phyloP scores from a whole-genome alignment of 1,284 basidiomycete species.

The Cryptococcus sp. region DNA sequence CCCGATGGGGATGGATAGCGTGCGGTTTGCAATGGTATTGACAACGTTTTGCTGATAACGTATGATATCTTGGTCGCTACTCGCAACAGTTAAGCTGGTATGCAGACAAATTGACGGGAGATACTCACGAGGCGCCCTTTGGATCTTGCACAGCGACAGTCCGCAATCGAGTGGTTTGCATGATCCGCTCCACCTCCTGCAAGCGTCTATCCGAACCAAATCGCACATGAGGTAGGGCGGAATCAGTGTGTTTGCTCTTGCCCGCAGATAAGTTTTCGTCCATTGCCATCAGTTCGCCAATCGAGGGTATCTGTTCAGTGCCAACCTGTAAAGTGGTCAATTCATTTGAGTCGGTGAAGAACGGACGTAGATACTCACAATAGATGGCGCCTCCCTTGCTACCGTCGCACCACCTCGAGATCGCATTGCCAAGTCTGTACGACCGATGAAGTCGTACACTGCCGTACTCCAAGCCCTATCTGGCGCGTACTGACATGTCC shows the following conservation, averaged over 20 bases:
- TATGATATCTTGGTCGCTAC: constrained; percentile 38
- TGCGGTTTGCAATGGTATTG: constrained; percentile 75
- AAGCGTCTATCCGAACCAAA: constrained; percentile 82
- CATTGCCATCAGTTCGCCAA: constrained; percentile 22
- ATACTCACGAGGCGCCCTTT: constrained; percentile 67
- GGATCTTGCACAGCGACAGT: constrained; percentile 68
- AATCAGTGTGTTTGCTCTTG: constrained; percentile 12
- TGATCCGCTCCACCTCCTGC: constrained; percentile 82
- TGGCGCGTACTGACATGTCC: constrained; percentile 76
- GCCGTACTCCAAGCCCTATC: constrained; percentile 68
- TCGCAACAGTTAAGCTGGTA: background rate
- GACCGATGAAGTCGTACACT: constrained; percentile 73
- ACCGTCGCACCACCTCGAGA: constrained; percentile 7
- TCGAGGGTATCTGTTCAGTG: constrained; percentile 17
- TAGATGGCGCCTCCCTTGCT: constrained; percentile 14
- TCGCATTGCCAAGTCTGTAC: constrained; percentile 66
- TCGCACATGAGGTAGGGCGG: constrained; percentile 62
- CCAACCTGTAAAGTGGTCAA: constrained; percentile 4
- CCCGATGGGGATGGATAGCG: constrained; percentile 79
- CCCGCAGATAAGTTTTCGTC: constrained; percentile 3
- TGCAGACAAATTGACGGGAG: background rate
- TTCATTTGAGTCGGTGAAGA: background rate
- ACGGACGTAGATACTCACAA: constrained; percentile 15
- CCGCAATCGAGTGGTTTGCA: constrained; percentile 72
- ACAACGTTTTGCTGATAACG: constrained; percentile 75